A percentile compares a stretch with the other conserved stretches of the same genome.
Evolutionary conservation across 1,284 basidiomycete genomes (phyloP).

Genomic region (Apiotrichum akiyoshidainum): DNA sequence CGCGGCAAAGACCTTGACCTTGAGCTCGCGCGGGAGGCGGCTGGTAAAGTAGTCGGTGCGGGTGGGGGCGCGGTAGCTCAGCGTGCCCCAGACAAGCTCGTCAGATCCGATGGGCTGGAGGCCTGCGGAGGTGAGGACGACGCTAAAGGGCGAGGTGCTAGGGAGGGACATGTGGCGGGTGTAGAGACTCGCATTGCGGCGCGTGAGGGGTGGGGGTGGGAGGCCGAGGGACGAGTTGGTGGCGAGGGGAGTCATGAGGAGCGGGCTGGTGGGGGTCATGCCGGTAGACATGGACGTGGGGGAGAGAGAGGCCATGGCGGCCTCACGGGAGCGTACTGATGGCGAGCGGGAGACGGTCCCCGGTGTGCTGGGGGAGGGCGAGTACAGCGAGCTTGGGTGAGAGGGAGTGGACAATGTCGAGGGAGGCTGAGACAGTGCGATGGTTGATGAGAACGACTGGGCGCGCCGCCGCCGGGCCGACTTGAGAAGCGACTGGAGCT

Average conservation of each 20-base stretch:
- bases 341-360: not conserved
- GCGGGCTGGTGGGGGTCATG: too few species aligned
- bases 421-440: not conserved
- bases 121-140: slow-evolving; percentile 16
- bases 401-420: not conserved
- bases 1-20: slow-evolving; percentile 59
- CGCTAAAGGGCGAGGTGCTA: slow-evolving; percentile 10
- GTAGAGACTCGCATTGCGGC: not conserved
- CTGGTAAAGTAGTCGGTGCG: slow-evolving; percentile 44
- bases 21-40: slow-evolving; percentile 69
- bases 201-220: not conserved
- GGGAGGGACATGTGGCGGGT: not conserved
- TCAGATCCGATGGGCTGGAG: slow-evolving; percentile 14
- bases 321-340: not conserved
- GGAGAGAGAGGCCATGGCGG: too few species aligned
- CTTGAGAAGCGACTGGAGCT: slow-evolving; percentile 2
- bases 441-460: not conserved
- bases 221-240: not conserved
- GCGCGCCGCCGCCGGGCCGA: not conserved
- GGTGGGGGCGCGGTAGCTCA: slow-evolving; percentile 15
- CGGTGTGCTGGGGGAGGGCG: not conserved
- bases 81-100: slow-evolving; percentile 25
- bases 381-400: not conserved
- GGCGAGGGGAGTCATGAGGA: not conserved
- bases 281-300: too few species aligned